These are phyloP conservation scores for Aleurites moluccanus DNA, from an alignment of 441 rosid genomes.

Conservation along the genomic window DNA sequence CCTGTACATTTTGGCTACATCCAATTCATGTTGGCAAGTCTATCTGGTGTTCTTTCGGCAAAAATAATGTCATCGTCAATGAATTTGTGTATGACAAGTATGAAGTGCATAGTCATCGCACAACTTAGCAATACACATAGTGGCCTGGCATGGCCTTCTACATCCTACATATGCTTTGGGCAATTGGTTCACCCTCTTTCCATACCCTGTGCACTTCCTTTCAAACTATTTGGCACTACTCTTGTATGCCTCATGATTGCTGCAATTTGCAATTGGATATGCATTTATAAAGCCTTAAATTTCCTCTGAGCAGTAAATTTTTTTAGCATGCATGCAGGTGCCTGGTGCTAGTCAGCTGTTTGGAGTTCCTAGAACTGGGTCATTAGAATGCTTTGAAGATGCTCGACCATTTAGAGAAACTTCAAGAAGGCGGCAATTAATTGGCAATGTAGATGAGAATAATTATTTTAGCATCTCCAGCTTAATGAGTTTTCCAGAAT, in stretches of 20 bases:
- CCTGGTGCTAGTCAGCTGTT: constrained; percentile 43
- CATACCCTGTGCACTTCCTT: not conserved
- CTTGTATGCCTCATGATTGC: not conserved
- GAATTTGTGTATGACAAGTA: not conserved
- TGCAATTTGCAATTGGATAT: constrained; percentile 16
- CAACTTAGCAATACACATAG: not conserved
- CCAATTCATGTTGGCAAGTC: not conserved
- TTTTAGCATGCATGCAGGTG: constrained; percentile 81
- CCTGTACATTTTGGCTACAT: not conserved
- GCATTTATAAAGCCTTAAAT: constrained; percentile 23
- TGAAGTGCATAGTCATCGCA: not conserved
- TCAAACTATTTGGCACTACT: not conserved
- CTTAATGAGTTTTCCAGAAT: constrained; percentile 34
- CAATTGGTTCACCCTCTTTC: not conserved
- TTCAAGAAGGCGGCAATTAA: constrained; percentile 28
- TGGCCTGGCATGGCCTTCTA: not conserved
- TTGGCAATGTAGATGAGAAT: constrained; percentile 30
- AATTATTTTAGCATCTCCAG: constrained; percentile 35
- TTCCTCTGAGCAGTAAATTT: constrained; percentile 59
- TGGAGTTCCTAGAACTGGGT: constrained; percentile 41
- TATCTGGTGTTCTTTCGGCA: not conserved
- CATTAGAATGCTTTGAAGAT: constrained; percentile 33
- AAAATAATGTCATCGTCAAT: not conserved
- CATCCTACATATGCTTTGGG: not conserved
- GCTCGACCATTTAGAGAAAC: constrained; percentile 34